A percentile compares a stretch with the other conserved stretches of the same genome.
phyloP scores from a whole-genome alignment of 495 filamentous ascomycete genomes.

The Lophiostoma macrostomum region DNA sequence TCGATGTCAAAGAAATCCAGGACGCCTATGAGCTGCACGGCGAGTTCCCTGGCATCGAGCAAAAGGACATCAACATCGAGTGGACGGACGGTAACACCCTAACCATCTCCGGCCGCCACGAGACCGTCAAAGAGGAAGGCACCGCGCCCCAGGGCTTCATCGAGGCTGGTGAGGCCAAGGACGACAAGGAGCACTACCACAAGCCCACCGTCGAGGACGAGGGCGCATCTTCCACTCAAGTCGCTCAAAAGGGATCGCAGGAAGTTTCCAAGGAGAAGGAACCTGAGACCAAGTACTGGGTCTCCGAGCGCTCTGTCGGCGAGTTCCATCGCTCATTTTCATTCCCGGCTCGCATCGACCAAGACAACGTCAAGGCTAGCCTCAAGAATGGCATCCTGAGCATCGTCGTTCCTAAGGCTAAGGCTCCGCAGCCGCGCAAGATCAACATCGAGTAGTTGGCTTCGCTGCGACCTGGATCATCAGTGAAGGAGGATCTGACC shows the following conservation, averaged over 20 bases:
- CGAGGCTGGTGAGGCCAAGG: conserved; percentile 18
- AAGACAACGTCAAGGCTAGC: conserved; percentile 70
- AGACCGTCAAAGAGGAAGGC: conserved; percentile 44
- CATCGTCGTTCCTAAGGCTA: conserved; percentile 73
- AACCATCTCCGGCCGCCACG: conserved; percentile 65
- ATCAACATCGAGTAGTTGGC: conserved; percentile 54
- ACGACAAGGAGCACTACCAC: conserved; percentile 33
- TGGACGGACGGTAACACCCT: conserved; percentile 79
- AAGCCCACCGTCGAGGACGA: conserved; percentile 69
- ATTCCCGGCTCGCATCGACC: conserved; percentile 72
- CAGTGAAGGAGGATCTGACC: neutral
- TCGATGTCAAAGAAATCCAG: conserved; percentile 73
- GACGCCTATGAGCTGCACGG: conserved; percentile 76
- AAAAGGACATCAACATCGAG: conserved; percentile 75
- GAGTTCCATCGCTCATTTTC: conserved; percentile 75
- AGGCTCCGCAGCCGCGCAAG: conserved; percentile 51
- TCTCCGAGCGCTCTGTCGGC: conserved; percentile 74
- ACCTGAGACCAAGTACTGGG: conserved; percentile 65
- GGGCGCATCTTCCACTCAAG: conserved; percentile 13
- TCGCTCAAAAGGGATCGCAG: conserved; percentile 9
- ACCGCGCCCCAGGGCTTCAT: conserved; percentile 43
- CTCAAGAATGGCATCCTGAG: conserved; percentile 73
- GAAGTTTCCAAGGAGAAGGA: conserved; percentile 21
- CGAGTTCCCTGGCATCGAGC: conserved; percentile 80
- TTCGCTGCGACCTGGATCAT: neutral